Conservation (phyloP, 306 rosid genomes). For the Fagus sylvatica region DNA sequence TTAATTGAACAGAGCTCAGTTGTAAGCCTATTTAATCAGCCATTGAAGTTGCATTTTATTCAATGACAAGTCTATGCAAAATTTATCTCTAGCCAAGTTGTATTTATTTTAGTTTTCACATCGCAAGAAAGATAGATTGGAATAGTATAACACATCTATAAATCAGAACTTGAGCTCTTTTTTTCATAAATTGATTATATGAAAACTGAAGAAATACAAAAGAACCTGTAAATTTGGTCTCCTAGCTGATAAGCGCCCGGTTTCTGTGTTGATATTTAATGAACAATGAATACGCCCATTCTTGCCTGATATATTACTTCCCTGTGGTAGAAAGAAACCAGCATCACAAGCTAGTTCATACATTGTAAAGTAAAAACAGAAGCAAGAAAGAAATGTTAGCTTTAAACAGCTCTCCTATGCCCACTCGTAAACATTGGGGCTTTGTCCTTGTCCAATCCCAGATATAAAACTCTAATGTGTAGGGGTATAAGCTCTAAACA, state of each 20-base stretch:
- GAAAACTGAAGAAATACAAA: neutral
- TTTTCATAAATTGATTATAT: neutral
- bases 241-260: constrained; percentile 95
- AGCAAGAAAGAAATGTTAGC: neutral
- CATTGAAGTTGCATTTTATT: neutral
- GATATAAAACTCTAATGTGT: neutral
- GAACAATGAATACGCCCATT: constrained; percentile 90
- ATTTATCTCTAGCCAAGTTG: neutral
- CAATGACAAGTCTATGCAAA: constrained; percentile 11
- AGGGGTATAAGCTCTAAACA: no score
- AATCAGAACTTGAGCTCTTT: neutral
- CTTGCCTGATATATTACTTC: constrained; percentile 79
- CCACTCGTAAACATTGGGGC: neutral
- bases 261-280: constrained; percentile 86
- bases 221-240: constrained; percentile 94
- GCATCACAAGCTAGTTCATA: neutral
- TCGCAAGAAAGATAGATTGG: neutral
- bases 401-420: neutral
- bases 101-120: neutral
- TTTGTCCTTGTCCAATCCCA: neutral
- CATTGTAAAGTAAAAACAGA: constrained; percentile 2
- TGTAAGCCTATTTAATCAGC: neutral
- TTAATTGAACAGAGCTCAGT: neutral
- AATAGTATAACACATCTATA: neutral
- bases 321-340: constrained; percentile 52